Conservation (phyloP, 2,329 filamentous ascomycete genomes). For the Trichocomaceae sp. region DNA sequence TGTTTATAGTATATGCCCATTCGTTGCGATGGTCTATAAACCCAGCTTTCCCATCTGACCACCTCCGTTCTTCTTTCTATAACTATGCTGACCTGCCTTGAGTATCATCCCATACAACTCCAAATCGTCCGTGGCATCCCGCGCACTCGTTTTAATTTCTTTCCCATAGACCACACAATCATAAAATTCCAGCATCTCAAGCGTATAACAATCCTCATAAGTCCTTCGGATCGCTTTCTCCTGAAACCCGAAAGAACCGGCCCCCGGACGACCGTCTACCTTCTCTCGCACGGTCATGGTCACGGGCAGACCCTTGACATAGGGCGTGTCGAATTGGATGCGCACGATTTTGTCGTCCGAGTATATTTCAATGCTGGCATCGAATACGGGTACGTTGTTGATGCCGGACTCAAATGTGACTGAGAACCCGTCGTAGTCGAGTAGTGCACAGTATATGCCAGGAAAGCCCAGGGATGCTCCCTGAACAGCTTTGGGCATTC, state of each 20-base stretch:
- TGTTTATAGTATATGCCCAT: not conserved
- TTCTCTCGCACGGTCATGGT: conserved; percentile 44
- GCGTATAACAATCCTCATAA: conserved; percentile 44
- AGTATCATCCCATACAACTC: conserved; percentile 36
- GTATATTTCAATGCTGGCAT: conserved; percentile 40
- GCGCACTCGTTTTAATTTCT: conserved; percentile 35
- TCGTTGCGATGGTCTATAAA: not conserved
- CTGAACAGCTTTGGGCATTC: conserved; percentile 10
- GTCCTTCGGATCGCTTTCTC: conserved; percentile 38
- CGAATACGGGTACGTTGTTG: conserved; percentile 41
- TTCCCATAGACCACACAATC: conserved; percentile 33
- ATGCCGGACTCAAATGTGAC: conserved; percentile 54
- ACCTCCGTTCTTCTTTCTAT: not conserved
- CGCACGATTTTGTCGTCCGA: conserved; percentile 47
- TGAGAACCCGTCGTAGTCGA: conserved; percentile 38
- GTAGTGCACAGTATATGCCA: conserved; percentile 25
- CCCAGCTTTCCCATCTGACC: conserved; percentile 1
- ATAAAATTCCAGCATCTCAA: conserved; percentile 38
- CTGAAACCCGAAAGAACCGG: conserved; percentile 21
- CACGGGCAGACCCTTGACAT: conserved; percentile 52
- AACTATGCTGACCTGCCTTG: conserved; percentile 19
- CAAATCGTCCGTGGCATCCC: conserved; percentile 39
- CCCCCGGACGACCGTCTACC: conserved; percentile 24
- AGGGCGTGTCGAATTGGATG: conserved; percentile 52
- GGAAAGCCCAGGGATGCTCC: not conserved